Base-by-base conservation (phyloP, 2,329 filamentous ascomycete species). In the Xylaria sp. region DNA sequence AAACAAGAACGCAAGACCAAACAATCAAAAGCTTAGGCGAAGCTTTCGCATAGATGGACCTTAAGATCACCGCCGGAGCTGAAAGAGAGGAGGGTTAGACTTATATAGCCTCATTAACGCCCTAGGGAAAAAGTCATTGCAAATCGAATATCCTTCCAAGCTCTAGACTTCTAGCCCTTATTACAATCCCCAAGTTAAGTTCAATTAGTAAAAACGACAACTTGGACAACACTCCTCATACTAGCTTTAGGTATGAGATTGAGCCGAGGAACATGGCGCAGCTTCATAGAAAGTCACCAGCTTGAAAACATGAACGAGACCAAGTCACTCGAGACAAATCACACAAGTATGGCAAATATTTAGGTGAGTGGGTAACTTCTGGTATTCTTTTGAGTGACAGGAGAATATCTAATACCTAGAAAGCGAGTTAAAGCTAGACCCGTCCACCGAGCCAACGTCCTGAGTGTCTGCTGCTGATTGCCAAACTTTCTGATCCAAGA, bases 331-430 rank as follows among this genome's bases (percentile, higher is more conserved):
- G 17, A 31, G 7, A 59, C 15, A 5, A n/a, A 20, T 33, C 56
- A 46, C 56, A 17, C 1, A 31, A 56, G 33, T 5, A 62, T 26
- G 54, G 42, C 5, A 36, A 42, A 38, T 6, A 23, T 46, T 62
- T 9, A n/a, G 44, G 59, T 71, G 69, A 71, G 69, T 71, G 69
- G 69, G 69, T 71, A 71, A 71, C 69, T 71, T 71, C 69, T 71
- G 69, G 69, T 70, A 70, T 72, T 70, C 13, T 66, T 28, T 70
- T 86, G 84, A 88, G 86, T 87, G 87, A 81, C 76, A 76, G 74
- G 79, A 77, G 76, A 81, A 81, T 85, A 87, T 84, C 81, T 84
- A 82, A 87, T 89, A 89, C 87, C 80, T 87, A 89, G 86, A 89
- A 86, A 89, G 87, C 87, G 86, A 87, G 86, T 84, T 86, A 81